Base-by-base conservation (phyloP, 208 protist genomes). In the Novymonas esmeraldas region DNA sequence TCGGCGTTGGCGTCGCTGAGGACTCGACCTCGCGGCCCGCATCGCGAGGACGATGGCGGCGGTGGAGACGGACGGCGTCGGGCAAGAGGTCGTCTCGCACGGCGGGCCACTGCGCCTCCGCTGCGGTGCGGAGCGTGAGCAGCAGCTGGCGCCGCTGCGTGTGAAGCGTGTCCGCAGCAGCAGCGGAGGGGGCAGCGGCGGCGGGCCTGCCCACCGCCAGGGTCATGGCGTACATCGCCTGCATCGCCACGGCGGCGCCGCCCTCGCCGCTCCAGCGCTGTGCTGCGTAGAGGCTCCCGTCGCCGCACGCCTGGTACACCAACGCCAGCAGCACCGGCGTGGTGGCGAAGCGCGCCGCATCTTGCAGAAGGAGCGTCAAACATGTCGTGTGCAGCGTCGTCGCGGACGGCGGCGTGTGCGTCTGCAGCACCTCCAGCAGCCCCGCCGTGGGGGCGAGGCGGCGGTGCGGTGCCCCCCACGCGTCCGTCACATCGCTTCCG, bases 401-500 rank as follows among this genome's bases (percentile, higher is more conserved):
- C 44, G 64, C 65, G 3, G 54, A 48, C 13, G 59, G 54, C 29
- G 74, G 76, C 13, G 81, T 87, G 46, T 82, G 70, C 1, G 61
- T 58, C 26, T 76, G 39, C 36, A 87, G 54, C n/a, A 85, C 24
- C 58, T 87, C 81, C 22, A 87, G 39, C 39, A 87, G 51, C 3
- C 63, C 28, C 39, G 72, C 41, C n/a, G 78, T 80, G 10, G 78
- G 71, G 6, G 67, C 45, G n/a, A 90, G 52, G 31, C 69, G 69
- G 6, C 46, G 69, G 24, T 63, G 66, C 29, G 29, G 56, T 18
- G 57, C 66, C 2, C 66, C 66, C 13, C 22, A 39, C 14, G 26
- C 45, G 0, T 60, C 57, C 48, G 33, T 46, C 10, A 56, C 60
- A 38, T 9, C 18, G 22, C 18, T 34, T 2, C 38, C 14, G 24